These are phyloP conservation scores for Colletotrichum sp. DNA, from an alignment of 2,329 filamentous ascomycete species.

Conservation along the genomic window DNA sequence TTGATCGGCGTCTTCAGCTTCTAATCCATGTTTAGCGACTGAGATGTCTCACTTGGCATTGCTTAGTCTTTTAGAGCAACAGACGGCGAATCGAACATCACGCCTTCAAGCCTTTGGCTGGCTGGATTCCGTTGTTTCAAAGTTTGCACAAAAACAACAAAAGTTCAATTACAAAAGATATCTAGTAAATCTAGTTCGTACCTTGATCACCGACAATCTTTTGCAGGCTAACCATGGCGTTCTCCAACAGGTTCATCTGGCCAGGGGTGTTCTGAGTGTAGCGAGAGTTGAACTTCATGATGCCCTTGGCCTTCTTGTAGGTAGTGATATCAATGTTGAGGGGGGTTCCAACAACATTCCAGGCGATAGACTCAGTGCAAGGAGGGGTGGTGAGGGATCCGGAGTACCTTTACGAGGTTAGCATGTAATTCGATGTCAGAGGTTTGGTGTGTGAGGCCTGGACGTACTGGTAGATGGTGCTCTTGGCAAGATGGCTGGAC, in stretches of 20 bases:
- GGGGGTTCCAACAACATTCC: constrained; percentile 54
- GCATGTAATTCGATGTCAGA: background rate
- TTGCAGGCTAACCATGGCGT: constrained; percentile 7
- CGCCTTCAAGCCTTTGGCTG: too few species aligned
- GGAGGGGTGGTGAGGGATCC: constrained; percentile 72
- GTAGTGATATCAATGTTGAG: constrained; percentile 52
- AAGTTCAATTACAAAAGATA: background rate
- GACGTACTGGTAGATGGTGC: constrained; percentile 44
- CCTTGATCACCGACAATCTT: background rate
- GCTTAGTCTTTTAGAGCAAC: background rate
- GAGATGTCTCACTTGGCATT: background rate
- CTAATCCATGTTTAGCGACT: constrained; percentile 5
- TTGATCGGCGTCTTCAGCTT: background rate
- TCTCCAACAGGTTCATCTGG: constrained; percentile 45
- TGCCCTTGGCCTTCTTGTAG: constrained; percentile 56
- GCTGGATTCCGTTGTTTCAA: background rate
- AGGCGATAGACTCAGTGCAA: constrained; percentile 61
- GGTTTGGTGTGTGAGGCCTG: background rate
- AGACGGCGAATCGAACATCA: background rate
- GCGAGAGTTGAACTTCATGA: constrained; percentile 61
- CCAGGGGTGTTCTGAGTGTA: constrained; percentile 57
- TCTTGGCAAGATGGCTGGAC: constrained; percentile 37
- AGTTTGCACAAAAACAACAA: background rate
- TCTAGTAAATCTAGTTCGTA: constrained; percentile 9
- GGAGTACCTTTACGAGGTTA: constrained; percentile 43